Base-by-base conservation (phyloP, 164 flowering plant genomes). In the Saururus chinensis region DNA sequence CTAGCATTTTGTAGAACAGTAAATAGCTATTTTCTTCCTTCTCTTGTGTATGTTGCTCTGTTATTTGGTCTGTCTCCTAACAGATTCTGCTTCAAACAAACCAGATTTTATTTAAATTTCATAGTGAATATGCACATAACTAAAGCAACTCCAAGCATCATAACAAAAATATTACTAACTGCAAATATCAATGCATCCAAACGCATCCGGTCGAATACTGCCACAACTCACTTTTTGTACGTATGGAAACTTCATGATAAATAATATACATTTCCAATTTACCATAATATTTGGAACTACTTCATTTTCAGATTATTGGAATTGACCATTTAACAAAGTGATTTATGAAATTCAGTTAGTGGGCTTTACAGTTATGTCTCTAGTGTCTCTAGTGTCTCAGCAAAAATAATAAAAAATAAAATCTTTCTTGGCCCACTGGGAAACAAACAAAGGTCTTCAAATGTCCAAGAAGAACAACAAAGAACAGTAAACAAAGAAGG, bases 1-100 rank as follows among this genome's bases (percentile, higher is more conserved):
- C 96, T 81, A 16, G 97, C 99, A 82, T 84, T 86, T 79, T 95
- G 99, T 70, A 95, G 73, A 74, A 95, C 97, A 51, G 99, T 81
- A 77, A 95, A 95, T 14, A 95, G 89, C 61, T 95, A 96, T 62
- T 87, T 91, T 75, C 99, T 79, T 60, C 97, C 99, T 72, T 91
- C 99, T 74, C 97, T 83, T 30, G 97, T 89, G 75, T 77, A 89
- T 61, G 96, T 79, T 64, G 96, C 87, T 70, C 81, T 82, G 73
- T 76, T 89, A 77, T 81, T 87, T 51, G 65, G 48, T 73, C 85
- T 92, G 61, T 76, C 84, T 54, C 85, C 79, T 41, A 81, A 59
- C 72, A 80, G 66, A 65, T 77, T 82, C 99, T 95, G 84, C 42
- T 25, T 68, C n/a, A 66, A 59, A 57, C 19, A 26, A 16, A 9